Conservation (phyloP, 371 early-diverging fungal species). For the Capniomyces stellatus region DNA sequence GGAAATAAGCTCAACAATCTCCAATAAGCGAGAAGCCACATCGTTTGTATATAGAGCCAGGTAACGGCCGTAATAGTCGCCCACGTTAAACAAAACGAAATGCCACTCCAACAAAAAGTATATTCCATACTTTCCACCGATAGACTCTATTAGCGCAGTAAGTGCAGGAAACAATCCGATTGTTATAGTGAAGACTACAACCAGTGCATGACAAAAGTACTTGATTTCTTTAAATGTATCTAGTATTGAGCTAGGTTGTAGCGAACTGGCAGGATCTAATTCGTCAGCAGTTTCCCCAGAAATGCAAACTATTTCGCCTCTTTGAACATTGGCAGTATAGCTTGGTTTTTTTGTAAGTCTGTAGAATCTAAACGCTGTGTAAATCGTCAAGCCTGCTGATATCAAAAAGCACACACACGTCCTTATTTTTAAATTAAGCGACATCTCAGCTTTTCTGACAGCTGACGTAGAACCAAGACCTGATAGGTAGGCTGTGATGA, state of each 20-base stretch:
- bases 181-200: conserved; percentile 43
- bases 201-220: conserved; percentile 31
- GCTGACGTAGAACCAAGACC: not conserved
- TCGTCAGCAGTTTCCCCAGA: not conserved
- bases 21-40: not conserved
- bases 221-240: conserved; percentile 25
- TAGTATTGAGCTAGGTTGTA: not conserved
- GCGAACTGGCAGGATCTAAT: not conserved
- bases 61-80: conserved; percentile 48
- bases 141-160: conserved; percentile 45
- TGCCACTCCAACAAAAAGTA: conserved; percentile 47
- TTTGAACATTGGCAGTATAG: not conserved
- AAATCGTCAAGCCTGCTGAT: not conserved
- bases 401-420: not conserved
- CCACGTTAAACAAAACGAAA: conserved; percentile 52
- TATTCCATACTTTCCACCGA: conserved; percentile 8
- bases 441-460: not conserved
- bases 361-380: not conserved
- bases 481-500: conserved; percentile 19
- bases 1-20: not conserved
- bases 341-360: not conserved
- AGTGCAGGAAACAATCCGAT: conserved; percentile 59
- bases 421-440: not conserved
- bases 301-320: no score
- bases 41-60: not conserved